These are phyloP conservation scores for Globisporangium parvum DNA, from an alignment of 352 stramenopile species.

Conservation along the genomic window DNA sequence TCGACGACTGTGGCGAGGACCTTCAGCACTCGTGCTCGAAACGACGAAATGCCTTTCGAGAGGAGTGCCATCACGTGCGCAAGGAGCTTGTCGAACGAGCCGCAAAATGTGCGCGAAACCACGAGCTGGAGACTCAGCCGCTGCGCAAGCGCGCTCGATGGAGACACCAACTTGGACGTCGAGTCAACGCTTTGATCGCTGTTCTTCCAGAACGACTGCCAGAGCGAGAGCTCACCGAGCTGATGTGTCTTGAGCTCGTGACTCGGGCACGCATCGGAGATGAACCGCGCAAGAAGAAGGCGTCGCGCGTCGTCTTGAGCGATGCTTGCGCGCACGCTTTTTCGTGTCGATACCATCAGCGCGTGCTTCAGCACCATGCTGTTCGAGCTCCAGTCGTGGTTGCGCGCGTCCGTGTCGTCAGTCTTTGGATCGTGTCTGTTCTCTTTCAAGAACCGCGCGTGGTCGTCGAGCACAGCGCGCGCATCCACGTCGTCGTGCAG, in stretches of 20 bases:
- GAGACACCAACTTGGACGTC: conserved; percentile 36
- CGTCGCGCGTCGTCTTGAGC: conserved; percentile 37
- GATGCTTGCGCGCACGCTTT: conserved; percentile 18
- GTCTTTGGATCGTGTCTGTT: conserved; percentile 12
- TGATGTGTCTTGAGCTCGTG: not conserved
- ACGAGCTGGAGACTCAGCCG: conserved; percentile 40
- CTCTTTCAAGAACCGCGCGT: conserved; percentile 28
- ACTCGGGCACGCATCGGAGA: conserved; percentile 21
- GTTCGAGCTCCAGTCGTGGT: not conserved
- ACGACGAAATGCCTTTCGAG: conserved; percentile 57
- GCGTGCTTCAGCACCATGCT: conserved; percentile 59
- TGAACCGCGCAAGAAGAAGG: conserved; percentile 53
- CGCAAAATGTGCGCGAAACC: conserved; percentile 58
- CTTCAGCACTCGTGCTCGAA: conserved; percentile 76
- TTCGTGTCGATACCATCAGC: conserved; percentile 46
- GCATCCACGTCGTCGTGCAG: conserved; percentile 43
- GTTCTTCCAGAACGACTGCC: conserved; percentile 44
- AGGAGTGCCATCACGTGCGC: conserved; percentile 73
- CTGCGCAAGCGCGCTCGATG: conserved; percentile 37
- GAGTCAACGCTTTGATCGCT: conserved; percentile 23
- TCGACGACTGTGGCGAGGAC: conserved; percentile 70
- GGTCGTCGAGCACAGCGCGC: conserved; percentile 40
- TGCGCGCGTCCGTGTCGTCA: conserved; percentile 1
- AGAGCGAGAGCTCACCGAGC: conserved; percentile 25
- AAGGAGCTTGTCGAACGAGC: conserved; percentile 60